These are phyloP conservation scores for Saccharomycopsis guyanensis DNA, from an alignment of 805 yeast genomes.

Conservation along the genomic window DNA sequence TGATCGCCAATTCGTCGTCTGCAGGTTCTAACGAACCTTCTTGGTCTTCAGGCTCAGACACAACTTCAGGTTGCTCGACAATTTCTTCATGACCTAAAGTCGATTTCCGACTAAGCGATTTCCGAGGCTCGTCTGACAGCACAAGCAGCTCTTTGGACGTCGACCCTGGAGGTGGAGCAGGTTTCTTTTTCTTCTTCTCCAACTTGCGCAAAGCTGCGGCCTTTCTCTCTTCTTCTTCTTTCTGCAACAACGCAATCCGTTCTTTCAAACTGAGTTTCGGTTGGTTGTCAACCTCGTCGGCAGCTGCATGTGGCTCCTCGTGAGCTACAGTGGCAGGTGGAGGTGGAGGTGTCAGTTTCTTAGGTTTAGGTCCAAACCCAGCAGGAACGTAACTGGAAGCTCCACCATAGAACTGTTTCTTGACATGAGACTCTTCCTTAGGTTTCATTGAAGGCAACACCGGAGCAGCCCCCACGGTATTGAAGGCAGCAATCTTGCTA, in stretches of 20 bases:
- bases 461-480: slow-evolving; percentile 34
- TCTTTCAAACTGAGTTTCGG: slow-evolving; percentile 83
- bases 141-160: too few relatives aligned
- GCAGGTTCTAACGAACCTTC: slow-evolving; percentile 16
- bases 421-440: slow-evolving; percentile 41
- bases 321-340: slow-evolving; percentile 23
- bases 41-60: slow-evolving; percentile 7
- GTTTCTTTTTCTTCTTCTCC: slow-evolving; percentile 38
- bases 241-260: slow-evolving; percentile 75
- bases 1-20: too few relatives aligned
- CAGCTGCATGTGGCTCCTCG: slow-evolving; percentile 33
- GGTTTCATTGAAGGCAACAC: slow-evolving; percentile 32
- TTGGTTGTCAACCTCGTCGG: slow-evolving; percentile 39
- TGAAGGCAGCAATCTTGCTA: slow-evolving; percentile 44
- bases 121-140: too few relatives aligned
- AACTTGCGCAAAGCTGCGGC: slow-evolving; percentile 48
- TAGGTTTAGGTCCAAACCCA: slow-evolving; percentile 14
- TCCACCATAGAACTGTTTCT: slow-evolving; percentile 48
- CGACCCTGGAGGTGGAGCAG: too few relatives aligned
- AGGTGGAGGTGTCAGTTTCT: slow-evolving; percentile 23
- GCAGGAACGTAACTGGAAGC: slow-evolving; percentile 54
- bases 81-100: too few relatives aligned
- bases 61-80: too few relatives aligned
- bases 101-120: neutral
- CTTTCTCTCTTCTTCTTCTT: slow-evolving; percentile 71